These are phyloP conservation scores for Diaporthe amygdali DNA, from an alignment of 2,329 filamentous ascomycete genomes.

Conservation along the genomic window DNA sequence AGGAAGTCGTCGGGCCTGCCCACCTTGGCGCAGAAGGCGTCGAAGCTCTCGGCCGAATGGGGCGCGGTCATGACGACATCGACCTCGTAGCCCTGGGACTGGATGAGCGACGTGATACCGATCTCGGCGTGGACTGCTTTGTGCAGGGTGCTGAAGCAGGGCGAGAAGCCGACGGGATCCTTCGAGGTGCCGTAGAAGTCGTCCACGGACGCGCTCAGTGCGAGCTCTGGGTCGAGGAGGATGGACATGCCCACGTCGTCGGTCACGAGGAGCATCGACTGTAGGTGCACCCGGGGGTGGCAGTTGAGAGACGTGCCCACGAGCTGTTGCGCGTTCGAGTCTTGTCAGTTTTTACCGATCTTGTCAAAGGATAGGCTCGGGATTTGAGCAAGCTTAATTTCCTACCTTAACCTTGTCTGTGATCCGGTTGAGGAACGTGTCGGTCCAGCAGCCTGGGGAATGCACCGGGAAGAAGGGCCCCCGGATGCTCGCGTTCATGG, in stretches of 20 bases:
- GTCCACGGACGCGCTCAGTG: conserved; percentile 25
- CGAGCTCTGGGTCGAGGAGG: conserved; percentile 35
- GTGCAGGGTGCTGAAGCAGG: conserved; percentile 32
- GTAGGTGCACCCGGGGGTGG: conserved; percentile 35
- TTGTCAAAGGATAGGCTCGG: neutral
- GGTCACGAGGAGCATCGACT: conserved; percentile 41
- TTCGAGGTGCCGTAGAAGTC: conserved; percentile 29
- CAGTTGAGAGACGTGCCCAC: conserved; percentile 42
- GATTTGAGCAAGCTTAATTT: neutral
- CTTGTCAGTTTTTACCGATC: neutral
- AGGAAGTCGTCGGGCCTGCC: conserved; percentile 31
- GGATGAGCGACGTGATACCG: conserved; percentile 32
- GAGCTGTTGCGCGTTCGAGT: conserved; percentile 30
- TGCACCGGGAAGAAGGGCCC: conserved; percentile 40
- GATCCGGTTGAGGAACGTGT: conserved; percentile 35
- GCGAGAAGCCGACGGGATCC: conserved; percentile 32
- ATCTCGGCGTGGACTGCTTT: conserved; percentile 35
- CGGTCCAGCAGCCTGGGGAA: conserved; percentile 38
- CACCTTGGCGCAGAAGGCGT: conserved; percentile 19
- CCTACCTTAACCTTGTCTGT: conserved; percentile 38
- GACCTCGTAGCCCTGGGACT: conserved; percentile 35
- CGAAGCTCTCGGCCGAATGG: conserved; percentile 23
- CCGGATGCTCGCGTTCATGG: conserved; percentile 36
- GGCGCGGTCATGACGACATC: conserved; percentile 37
- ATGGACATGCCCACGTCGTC: conserved; percentile 38